Evolutionary conservation across 2,329 filamentous ascomycete species (phyloP).

Genomic region (Aspergillus sp.): DNA sequence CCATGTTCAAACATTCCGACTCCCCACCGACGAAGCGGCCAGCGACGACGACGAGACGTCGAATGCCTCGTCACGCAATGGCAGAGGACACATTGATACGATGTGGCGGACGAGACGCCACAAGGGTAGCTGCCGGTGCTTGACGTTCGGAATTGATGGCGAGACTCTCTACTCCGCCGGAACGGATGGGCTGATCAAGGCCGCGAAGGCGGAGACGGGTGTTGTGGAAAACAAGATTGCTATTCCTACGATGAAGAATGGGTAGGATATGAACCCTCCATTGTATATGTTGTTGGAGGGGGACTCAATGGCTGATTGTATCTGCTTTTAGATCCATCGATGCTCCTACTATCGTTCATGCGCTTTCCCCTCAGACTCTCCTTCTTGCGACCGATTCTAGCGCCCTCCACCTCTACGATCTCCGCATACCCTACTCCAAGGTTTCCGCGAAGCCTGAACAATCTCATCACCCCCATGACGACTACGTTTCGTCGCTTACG

Average conservation of each 20-base stretch:
- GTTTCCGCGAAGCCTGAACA: constrained; percentile 69
- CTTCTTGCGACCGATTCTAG: constrained; percentile 90
- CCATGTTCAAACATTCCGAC: constrained; percentile 79
- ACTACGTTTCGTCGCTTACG: constrained; percentile 87
- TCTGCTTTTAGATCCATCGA: constrained; percentile 54
- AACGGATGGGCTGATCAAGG: constrained; percentile 65
- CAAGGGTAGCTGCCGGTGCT: constrained; percentile 85
- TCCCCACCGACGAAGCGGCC: constrained; percentile 62
- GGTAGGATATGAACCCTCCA: constrained; percentile 33
- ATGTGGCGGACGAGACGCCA: constrained; percentile 86
- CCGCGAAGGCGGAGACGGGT: constrained; percentile 60
- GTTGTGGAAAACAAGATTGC: constrained; percentile 78
- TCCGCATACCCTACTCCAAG: constrained; percentile 61
- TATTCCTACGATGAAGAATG: constrained; percentile 59
- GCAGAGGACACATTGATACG: constrained; percentile 75
- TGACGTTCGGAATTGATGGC: constrained; percentile 80
- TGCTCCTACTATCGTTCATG: constrained; percentile 77
- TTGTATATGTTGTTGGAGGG: neutral
- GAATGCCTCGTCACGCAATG: constrained; percentile 53
- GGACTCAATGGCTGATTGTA: constrained; percentile 6
- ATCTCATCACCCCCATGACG: constrained; percentile 83
- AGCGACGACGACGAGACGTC: constrained; percentile 50
- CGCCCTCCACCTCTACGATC: constrained; percentile 82
- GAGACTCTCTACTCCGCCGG: constrained; percentile 63
- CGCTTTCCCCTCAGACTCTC: constrained; percentile 82